A percentile compares a stretch with the other conserved stretches of the same genome.
These are phyloP conservation scores for Colletotrichum incanum DNA, from an alignment of 2,329 filamentous ascomycete species.

Conservation along the genomic window DNA sequence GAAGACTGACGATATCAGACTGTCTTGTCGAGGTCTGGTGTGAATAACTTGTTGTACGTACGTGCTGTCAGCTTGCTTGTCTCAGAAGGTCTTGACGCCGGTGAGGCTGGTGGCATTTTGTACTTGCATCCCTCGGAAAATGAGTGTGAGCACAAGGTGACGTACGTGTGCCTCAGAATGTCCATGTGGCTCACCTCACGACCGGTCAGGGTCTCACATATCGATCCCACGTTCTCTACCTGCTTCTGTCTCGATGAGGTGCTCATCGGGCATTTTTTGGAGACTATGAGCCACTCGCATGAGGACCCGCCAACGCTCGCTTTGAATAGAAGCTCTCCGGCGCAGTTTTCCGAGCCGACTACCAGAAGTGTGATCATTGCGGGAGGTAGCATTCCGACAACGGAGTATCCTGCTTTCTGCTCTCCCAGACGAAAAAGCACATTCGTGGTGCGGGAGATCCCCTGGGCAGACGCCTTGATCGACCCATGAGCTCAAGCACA, in stretches of 20 bases:
- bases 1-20: conserved; percentile 3
- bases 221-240: conserved; percentile 34
- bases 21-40: conserved; percentile 10
- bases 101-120: conserved; percentile 42
- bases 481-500: conserved; percentile 28
- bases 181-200: conserved; percentile 29
- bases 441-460: conserved; percentile 33
- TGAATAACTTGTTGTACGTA: not conserved
- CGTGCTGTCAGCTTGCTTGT: not conserved
- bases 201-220: conserved; percentile 30
- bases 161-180: conserved; percentile 34
- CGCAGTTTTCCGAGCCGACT: conserved; percentile 3
- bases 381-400: conserved; percentile 5
- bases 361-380: conserved; percentile 1
- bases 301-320: conserved; percentile 28
- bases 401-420: conserved; percentile 19
- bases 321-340: conserved; percentile 35
- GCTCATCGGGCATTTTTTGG: conserved; percentile 17
- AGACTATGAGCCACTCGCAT: conserved; percentile 6
- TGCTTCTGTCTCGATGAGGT: conserved; percentile 16
- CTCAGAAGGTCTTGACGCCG: conserved; percentile 41
- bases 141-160: conserved; percentile 34
- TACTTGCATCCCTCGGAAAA: conserved; percentile 18
- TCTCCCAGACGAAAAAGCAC: conserved; percentile 6
- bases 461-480: conserved; percentile 12